Evolutionary conservation across 192 early-diverging fungal genomes (phyloP).

Genomic region (Backusella australiensis): DNA sequence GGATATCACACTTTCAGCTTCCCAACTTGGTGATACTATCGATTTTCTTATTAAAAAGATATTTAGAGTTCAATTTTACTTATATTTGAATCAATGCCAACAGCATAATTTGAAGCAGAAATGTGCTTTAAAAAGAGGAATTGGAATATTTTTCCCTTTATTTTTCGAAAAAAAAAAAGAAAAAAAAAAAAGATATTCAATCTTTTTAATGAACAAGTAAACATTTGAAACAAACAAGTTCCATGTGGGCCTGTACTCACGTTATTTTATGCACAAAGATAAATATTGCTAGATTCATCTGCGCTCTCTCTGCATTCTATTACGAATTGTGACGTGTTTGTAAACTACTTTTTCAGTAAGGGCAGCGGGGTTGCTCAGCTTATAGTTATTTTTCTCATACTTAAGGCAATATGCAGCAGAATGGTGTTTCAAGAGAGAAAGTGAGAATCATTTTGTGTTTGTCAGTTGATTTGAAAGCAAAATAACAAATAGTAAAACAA

Average conservation of each 20-base stretch:
- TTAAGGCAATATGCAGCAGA: neutral
- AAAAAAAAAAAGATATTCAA: neutral
- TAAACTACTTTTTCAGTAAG: constrained; percentile 61
- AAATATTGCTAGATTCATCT: constrained; percentile 68
- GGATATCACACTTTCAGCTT: no score
- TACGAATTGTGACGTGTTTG: constrained; percentile 42
- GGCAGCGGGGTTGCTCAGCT: neutral
- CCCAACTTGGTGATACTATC: no score
- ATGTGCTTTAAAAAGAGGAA: no score
- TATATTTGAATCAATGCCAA: no score
- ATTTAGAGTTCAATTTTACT: no score
- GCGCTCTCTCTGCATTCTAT: constrained; percentile 43
- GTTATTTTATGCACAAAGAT: constrained; percentile 57
- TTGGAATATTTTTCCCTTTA: no score
- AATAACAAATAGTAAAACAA: neutral
- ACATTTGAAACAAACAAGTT: constrained; percentile 46
- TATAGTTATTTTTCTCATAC: neutral
- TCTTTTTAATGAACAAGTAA: neutral
- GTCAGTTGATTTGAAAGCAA: neutral
- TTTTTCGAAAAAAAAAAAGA: no score
- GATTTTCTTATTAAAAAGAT: no score
- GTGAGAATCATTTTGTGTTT: no score
- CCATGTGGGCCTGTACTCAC: constrained; percentile 15
- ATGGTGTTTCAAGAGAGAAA: neutral
- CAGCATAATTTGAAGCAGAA: no score